Base-by-base conservation (phyloP, 371 early-diverging fungal species). In the Apophysomyces variabilis region DNA sequence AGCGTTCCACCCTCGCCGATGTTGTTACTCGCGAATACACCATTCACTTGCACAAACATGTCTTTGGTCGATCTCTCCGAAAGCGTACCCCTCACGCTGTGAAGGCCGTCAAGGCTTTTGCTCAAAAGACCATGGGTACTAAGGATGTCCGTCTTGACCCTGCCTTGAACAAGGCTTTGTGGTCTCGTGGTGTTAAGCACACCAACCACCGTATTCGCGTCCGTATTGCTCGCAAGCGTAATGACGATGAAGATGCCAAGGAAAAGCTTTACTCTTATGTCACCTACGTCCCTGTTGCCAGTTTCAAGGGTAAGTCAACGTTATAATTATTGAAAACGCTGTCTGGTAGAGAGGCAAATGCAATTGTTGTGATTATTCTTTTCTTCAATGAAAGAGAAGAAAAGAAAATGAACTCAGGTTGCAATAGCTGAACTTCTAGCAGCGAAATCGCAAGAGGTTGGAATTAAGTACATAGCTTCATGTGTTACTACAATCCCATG, bases 241-340 rank as follows among this genome's bases (percentile, higher is more conserved):
- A 93, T 84, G 97, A 96, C 69, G 93, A 88, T 73, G 95, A 94
- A 80, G 88, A 92, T 58, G 92, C 94, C 75, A 90, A 87, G 75
- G 92, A 95, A 84, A 95, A 95, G 90, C 86, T 96, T 47, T 96
- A 92, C 90, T 92, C 95, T 66, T 80, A 85, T 65, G 95, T 94
- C 62, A 81, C 91, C 67, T 85, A 83, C 69, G 97, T 96, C 57
- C 89, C 92, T 50, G 89, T 91, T 70, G 77, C 91, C 63, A 77
- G 85, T 71, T 95, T 94, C 87, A 92, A 92, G 84, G 91, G 92
- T 84, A 69, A 64, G 63, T 36, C 12, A 32, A 4, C 12, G 37
- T 26, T 26, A 26, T 26, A 0, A 14, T 13, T 14, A 36, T 41
- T 57, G 56, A 57, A 61, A 50, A 44, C 43, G 56, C 61, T 61